Conservation (phyloP, 768 basidiomycete species). For the Amanita molliuscula region DNA sequence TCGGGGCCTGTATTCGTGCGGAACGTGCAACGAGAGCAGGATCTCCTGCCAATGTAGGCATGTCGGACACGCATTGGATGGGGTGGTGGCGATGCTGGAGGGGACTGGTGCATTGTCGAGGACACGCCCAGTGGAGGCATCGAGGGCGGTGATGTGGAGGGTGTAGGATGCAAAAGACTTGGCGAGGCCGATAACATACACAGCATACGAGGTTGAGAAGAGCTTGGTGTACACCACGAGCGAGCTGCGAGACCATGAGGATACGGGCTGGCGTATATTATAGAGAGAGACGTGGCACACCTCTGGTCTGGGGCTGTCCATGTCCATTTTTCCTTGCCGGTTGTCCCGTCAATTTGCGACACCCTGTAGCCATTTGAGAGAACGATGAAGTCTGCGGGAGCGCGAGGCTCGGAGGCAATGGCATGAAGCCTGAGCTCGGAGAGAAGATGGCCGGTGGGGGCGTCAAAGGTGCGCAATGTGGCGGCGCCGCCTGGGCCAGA, state of each 20-base stretch:
- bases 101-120: conserved; percentile 41
- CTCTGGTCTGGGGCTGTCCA: conserved; percentile 64
- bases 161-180: conserved; percentile 46
- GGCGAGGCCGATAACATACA: conserved; percentile 50
- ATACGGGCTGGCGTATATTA: conserved; percentile 3
- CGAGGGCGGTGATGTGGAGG: conserved; percentile 56
- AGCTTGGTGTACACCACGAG: conserved; percentile 57
- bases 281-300: conserved; percentile 28
- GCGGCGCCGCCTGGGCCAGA: conserved; percentile 71
- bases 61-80: conserved; percentile 15
- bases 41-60: conserved; percentile 1
- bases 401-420: conserved; percentile 40
- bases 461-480: conserved; percentile 59
- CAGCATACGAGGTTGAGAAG: conserved; percentile 34
- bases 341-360: conserved; percentile 33
- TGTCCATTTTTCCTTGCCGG: conserved; percentile 54
- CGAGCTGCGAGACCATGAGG: conserved; percentile 31
- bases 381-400: conserved; percentile 27
- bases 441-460: conserved; percentile 48
- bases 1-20: conserved; percentile 16
- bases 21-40: conserved; percentile 13
- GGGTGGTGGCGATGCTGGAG: conserved; percentile 30
- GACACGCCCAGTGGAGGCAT: conserved; percentile 40
- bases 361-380: conserved; percentile 56
- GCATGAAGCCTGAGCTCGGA: conserved; percentile 57